Conservation (phyloP, 2,329 filamentous ascomycete species). For the Zasmidium cellare region DNA sequence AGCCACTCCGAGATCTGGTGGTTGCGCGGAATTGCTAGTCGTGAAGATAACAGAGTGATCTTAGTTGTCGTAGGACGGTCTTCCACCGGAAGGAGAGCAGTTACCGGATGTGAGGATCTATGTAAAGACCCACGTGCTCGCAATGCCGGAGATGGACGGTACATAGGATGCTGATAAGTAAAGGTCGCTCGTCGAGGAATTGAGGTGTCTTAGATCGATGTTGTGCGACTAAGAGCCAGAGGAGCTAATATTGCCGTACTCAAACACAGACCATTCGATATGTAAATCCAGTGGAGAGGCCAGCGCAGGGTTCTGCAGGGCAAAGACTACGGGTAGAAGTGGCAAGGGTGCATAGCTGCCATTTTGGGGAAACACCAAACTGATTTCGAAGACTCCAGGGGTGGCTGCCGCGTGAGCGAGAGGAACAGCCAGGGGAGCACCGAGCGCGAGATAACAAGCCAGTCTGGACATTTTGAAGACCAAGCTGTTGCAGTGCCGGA, state of each 20-base stretch:
- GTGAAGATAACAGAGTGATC: background rate
- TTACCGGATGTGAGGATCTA: background rate
- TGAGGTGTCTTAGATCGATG: background rate
- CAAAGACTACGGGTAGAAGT: constrained; percentile 5
- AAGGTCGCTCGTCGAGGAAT: background rate
- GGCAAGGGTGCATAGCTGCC: background rate
- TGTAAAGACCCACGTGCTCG: background rate
- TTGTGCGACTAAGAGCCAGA: background rate
- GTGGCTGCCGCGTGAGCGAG: background rate
- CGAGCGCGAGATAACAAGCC: background rate
- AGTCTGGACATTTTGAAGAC: background rate
- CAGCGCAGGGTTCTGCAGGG: background rate
- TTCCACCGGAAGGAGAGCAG: background rate
- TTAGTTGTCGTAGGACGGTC: background rate
- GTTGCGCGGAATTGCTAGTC: background rate
- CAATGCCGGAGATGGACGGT: background rate
- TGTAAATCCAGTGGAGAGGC: background rate
- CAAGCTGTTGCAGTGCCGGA: background rate
- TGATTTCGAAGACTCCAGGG: constrained; percentile 1
- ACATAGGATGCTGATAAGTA: background rate
- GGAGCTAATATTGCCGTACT: too few relatives aligned
- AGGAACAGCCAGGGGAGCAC: background rate
- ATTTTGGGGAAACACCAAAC: constrained; percentile 7
- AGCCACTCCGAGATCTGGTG: constrained; percentile 4
- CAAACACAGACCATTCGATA: background rate